Evolutionary conservation across 192 early-diverging fungal genomes (phyloP).

Genomic region (Gorgonomyces haynaldii): DNA sequence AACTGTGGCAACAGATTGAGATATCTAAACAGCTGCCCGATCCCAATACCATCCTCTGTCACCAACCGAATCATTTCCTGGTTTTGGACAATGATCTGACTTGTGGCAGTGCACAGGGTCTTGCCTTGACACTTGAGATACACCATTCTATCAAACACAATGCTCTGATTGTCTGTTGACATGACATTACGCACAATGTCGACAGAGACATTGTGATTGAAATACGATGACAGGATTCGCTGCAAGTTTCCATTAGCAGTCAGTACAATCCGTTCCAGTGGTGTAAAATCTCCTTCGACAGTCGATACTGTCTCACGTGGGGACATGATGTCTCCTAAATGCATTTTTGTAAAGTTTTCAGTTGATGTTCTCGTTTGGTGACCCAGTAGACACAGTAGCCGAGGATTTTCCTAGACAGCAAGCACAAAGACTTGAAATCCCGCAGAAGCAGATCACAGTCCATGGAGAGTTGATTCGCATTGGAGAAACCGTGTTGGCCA

Average conservation of each 20-base stretch:
- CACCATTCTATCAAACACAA: slow-evolving; percentile 28
- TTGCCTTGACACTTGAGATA: slow-evolving; percentile 13
- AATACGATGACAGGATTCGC: slow-evolving; percentile 38
- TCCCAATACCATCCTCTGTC: slow-evolving; percentile 26
- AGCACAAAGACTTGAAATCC: too few species aligned
- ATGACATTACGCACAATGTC: slow-evolving; percentile 29
- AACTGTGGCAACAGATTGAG: slow-evolving; percentile 38
- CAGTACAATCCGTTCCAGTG: slow-evolving; percentile 35
- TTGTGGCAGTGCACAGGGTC: slow-evolving; percentile 23
- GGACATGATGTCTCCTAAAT: slow-evolving; percentile 38
- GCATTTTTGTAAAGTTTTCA: neutral
- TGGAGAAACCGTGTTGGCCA: too few species aligned
- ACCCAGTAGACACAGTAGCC: too few species aligned
- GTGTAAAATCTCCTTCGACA: slow-evolving; percentile 22
- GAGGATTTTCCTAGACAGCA: too few species aligned
- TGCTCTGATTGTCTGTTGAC: neutral
- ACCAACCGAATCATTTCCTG: slow-evolving; percentile 21
- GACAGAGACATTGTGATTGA: slow-evolving; percentile 34
- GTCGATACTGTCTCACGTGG: slow-evolving; percentile 23
- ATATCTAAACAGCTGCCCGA: slow-evolving; percentile 43
- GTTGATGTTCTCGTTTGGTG: neutral
- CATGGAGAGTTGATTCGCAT: too few species aligned
- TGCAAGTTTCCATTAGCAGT: slow-evolving; percentile 47
- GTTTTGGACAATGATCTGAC: slow-evolving; percentile 19
- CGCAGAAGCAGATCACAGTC: too few species aligned